Evolutionary conservation across 306 rosid genomes (phyloP).

Genomic region (Citrullus mucosospermus): DNA sequence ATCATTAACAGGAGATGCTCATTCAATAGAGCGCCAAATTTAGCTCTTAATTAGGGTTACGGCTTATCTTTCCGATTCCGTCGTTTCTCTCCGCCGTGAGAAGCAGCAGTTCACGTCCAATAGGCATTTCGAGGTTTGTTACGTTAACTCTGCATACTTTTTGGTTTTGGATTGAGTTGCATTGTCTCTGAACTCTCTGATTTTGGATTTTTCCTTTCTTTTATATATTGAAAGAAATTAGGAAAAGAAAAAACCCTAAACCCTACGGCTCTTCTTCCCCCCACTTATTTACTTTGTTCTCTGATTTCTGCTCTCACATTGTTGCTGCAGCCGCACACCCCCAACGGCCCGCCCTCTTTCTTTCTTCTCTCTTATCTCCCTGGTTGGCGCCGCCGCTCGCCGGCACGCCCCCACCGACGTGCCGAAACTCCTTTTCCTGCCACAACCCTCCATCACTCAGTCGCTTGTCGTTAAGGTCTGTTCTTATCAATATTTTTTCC

Average conservation of each 20-base stretch:
- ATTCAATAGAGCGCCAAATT: not conserved
- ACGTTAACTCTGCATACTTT: no score
- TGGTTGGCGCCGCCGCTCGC: not conserved
- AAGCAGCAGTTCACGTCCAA: no score
- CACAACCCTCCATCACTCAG: not conserved
- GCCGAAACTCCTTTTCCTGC: not conserved
- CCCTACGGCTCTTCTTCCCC: not conserved
- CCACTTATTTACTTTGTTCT: not conserved
- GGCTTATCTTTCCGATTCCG: no score
- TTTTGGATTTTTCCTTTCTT: no score
- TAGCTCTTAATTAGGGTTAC: not conserved
- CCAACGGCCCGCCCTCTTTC: not conserved
- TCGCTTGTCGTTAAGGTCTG: not conserved
- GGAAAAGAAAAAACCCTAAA: not conserved
- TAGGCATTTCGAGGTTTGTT: no score
- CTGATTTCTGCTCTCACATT: not conserved
- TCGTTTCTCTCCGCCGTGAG: no score
- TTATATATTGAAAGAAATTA: no score
- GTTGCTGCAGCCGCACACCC: not conserved
- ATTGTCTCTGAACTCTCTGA: no score
- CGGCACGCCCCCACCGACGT: not conserved
- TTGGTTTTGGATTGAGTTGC: no score
- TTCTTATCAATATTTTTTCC: not conserved
- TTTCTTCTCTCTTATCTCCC: not conserved
- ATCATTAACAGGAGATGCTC: not conserved